Conservation (phyloP, 2,329 filamentous ascomycete genomes). For the Byssothecium circinans region DNA sequence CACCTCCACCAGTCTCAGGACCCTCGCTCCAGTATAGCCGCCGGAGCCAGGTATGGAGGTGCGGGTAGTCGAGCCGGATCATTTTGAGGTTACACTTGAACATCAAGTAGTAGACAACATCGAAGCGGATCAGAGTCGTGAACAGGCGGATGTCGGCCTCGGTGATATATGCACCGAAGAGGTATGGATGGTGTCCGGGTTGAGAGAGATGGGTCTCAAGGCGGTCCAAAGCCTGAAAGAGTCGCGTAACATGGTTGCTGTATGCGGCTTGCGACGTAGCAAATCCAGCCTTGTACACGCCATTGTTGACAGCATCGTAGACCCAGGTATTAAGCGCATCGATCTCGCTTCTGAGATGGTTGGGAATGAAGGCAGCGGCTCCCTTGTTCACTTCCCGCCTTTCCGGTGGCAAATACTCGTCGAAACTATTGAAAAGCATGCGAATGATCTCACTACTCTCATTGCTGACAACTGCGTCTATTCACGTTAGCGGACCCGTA, state of each 20-base stretch:
- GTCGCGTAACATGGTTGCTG: conserved; percentile 67
- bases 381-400: conserved; percentile 58
- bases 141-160: conserved; percentile 54
- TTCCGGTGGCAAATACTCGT: conserved; percentile 42
- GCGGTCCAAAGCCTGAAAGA: conserved; percentile 78
- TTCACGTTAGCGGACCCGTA: conserved; percentile 7
- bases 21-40: conserved; percentile 75
- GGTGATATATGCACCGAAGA: conserved; percentile 65
- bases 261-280: conserved; percentile 83
- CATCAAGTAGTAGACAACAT: conserved; percentile 55
- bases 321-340: conserved; percentile 80
- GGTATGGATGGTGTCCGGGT: conserved; percentile 61
- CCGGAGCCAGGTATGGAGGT: conserved; percentile 77
- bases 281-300: conserved; percentile 69
- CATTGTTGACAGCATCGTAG: conserved; percentile 64
- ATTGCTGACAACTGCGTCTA: conserved; percentile 40
- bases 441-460: conserved; percentile 40
- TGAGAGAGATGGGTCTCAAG: conserved; percentile 69
- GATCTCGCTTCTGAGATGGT: conserved; percentile 65
- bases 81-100: conserved; percentile 82
- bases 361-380: conserved; percentile 68
- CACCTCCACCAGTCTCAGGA: conserved; percentile 27
- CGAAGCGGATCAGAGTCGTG: conserved; percentile 63
- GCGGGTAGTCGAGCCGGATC: conserved; percentile 80
- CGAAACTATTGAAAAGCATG: conserved; percentile 38